A percentile compares a stretch with the other conserved stretches of the same genome.
phyloP scores from a whole-genome alignment of 169 alveolate species.

The Plasmodium sp. region DNA sequence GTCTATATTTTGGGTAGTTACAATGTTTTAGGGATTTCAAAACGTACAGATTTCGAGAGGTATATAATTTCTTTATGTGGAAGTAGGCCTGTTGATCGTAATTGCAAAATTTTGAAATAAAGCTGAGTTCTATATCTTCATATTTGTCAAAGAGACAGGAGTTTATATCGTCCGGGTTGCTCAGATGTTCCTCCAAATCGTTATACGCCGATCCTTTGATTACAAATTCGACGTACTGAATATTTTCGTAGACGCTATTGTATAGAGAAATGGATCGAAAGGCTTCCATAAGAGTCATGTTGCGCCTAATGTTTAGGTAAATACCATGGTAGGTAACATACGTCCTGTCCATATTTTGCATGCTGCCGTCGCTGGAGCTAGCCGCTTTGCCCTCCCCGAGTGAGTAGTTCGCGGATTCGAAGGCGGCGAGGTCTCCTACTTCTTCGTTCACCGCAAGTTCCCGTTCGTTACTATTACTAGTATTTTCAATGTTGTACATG shows the following conservation, averaged over 20 bases:
- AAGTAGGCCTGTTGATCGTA: constrained; percentile 38
- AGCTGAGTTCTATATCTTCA: constrained; percentile 5
- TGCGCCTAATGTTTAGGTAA: constrained; percentile 18
- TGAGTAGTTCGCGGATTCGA: background rate
- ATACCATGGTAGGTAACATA: constrained; percentile 22
- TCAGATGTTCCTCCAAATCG: constrained; percentile 50
- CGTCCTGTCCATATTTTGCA: background rate
- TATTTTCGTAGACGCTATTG: background rate
- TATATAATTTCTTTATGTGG: constrained; percentile 28
- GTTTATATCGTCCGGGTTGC: background rate
- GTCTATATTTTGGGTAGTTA: background rate
- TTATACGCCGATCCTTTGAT: constrained; percentile 8
- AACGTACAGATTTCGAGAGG: background rate
- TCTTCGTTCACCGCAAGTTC: constrained; percentile 4
- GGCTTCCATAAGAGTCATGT: constrained; percentile 2
- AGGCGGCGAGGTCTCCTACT: background rate
- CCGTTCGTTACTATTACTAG: background rate
- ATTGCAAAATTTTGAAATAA: constrained; percentile 33
- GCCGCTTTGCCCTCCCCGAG: background rate
- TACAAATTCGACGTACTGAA: constrained; percentile 41
- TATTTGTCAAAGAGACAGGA: constrained; percentile 21
- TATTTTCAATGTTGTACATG: constrained; percentile 34
- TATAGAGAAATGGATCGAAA: background rate
- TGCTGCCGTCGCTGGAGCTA: background rate
- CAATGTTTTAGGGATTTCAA: background rate